phyloP scores from a whole-genome alignment of 2,329 filamentous ascomycete genomes.

The Cercospora canescens region DNA sequence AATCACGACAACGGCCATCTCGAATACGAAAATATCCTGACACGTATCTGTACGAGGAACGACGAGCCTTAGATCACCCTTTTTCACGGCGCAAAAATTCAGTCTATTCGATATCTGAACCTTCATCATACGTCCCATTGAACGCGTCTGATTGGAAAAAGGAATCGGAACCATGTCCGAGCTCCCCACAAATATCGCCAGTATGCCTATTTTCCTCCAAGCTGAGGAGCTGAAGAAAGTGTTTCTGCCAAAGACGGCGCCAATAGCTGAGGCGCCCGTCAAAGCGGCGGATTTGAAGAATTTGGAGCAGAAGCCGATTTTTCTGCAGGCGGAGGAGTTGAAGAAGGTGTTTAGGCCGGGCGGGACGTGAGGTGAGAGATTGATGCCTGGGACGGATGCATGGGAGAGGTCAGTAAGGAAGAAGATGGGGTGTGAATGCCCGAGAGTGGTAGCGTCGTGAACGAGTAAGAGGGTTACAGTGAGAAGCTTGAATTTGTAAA shows the following conservation, averaged over 20 bases:
- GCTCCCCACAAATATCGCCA: neutral
- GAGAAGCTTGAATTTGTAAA: no score
- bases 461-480: no score
- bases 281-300: neutral
- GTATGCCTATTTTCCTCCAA: neutral
- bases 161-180: neutral
- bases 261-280: neutral
- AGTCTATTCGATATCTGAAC: no score
- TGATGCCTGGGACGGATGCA: neutral
- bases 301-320: neutral
- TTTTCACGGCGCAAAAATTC: no score
- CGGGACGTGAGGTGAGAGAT: neutral
- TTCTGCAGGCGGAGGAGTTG: conserved; percentile 3
- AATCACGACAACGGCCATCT: neutral
- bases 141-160: no score
- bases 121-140: no score
- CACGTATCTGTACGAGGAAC: no score
- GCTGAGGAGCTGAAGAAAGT: neutral
- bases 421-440: no score
- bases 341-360: conserved; percentile 1
- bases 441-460: no score
- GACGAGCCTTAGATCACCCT: no score
- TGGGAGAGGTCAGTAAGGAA: neutral
- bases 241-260: neutral
- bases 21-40: no score